Base-by-base conservation (phyloP, 805 yeast genomes). In the Nakazawaea laoshanensis region DNA sequence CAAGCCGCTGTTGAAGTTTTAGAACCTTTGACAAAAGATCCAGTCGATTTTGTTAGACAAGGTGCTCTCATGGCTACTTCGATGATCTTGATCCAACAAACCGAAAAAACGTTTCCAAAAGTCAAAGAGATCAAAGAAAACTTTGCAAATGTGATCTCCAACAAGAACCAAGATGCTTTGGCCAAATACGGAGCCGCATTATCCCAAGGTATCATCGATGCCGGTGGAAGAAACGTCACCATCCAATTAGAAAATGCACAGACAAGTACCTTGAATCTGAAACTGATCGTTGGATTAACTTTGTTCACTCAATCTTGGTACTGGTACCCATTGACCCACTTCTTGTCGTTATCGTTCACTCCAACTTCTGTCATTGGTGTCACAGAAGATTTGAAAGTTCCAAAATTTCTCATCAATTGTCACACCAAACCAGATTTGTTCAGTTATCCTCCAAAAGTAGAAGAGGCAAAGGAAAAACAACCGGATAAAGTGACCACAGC, bases 151-250 rank as follows among this genome's bases (percentile, higher is more conserved):
- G 79, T 84, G n/a, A 72, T 89, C 36, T 63, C 78, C 17, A 83
- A 80, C 49, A 92, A 89, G 58, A 94, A 85, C 47, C 96, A 89
- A 58, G 98, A 89, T 59, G 95, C 95, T 3, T 71, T 92, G 57
- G 96, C 97, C 24, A 88, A 87, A 61, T 92, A 89, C 59, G 98
- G 98, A 53, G 96, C 97, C 19, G 85, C 96, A 12, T 63, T 92
- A 31, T 89, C 95, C 10, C 96, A 89, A 63, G 98, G 98, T 57
- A 89, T 92, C 42, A 78, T 92, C 53, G 96, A 92, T 61, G 98
- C 97, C 8, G 96, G 98, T 59, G 98, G 98, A 9, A 77, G 97
- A 53, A 92, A 92, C 49, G 94, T 83, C n/a, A 87, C 97, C 0
- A 87, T 92, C 43, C 82, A 82, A 45, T 65, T 89, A 32, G 96